These are phyloP conservation scores for Rhizopogon roseolus DNA, from an alignment of 768 basidiomycete species.

Conservation along the genomic window DNA sequence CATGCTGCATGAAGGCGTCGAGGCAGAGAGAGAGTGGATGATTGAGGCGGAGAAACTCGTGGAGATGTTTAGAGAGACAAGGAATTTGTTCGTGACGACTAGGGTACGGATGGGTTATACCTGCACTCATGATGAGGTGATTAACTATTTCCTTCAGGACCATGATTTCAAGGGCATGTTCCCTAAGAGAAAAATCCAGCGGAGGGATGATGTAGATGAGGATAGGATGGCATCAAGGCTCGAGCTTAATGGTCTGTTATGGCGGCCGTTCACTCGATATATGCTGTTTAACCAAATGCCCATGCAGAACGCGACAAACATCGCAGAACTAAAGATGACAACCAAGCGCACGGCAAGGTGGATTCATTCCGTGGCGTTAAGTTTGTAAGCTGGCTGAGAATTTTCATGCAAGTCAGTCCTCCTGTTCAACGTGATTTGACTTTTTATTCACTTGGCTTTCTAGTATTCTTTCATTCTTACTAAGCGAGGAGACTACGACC, in stretches of 20 bases:
- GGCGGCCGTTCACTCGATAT: not conserved
- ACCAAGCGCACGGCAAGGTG: constrained; percentile 38
- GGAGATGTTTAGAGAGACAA: constrained; percentile 86
- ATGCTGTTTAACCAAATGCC: not conserved
- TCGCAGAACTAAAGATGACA: constrained; percentile 42
- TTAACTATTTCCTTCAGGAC: constrained; percentile 24
- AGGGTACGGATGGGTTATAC: constrained; percentile 43
- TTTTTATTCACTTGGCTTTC: not conserved
- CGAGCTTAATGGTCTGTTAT: constrained; percentile 59
- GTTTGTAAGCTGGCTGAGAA: constrained; percentile 79
- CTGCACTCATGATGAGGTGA: not conserved
- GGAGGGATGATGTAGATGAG: constrained; percentile 53
- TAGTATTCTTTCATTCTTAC: constrained; percentile 78
- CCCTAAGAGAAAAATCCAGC: constrained; percentile 38
- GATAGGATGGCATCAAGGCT: constrained; percentile 73
- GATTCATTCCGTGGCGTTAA: constrained; percentile 75
- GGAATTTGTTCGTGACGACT: constrained; percentile 74
- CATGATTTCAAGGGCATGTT: constrained; percentile 71
- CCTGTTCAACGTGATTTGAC: constrained; percentile 1
- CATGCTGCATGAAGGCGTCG: constrained; percentile 40
- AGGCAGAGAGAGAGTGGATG: constrained; percentile 70
- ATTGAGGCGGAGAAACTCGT: constrained; percentile 81
- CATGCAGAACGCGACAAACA: constrained; percentile 54
- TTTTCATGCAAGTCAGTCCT: constrained; percentile 74
- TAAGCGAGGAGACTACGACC: constrained; percentile 52